These are phyloP conservation scores for Pyrus bretschneideri DNA, from an alignment of 306 rosid species.

Conservation along the genomic window DNA sequence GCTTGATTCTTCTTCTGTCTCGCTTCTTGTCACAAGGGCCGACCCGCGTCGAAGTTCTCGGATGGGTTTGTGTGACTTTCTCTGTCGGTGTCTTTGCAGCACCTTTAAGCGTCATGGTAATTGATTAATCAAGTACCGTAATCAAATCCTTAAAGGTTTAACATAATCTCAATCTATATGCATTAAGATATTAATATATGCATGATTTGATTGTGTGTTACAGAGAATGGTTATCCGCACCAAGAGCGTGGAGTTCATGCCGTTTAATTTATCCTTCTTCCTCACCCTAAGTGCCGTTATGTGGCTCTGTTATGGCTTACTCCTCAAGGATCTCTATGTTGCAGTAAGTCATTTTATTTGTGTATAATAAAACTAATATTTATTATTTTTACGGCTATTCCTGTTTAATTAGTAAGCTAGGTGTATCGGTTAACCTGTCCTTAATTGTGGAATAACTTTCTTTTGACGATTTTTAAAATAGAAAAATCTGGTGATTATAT, in stretches of 20 bases:
- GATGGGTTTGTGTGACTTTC: constrained; percentile 78
- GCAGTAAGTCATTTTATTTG: constrained; percentile 51
- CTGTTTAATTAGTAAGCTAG: background rate
- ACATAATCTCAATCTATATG: background rate
- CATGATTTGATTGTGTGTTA: background rate
- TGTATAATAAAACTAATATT: background rate
- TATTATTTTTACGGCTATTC: background rate
- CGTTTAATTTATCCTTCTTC: constrained; percentile 63
- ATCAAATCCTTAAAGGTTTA: background rate
- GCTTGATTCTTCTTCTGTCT: constrained; percentile 55
- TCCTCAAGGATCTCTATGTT: constrained; percentile 62
- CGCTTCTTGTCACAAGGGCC: constrained; percentile 53
- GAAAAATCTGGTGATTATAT: background rate
- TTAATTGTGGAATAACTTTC: background rate
- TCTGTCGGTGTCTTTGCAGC: constrained; percentile 82
- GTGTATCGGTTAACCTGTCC: constrained; percentile 6
- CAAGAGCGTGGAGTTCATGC: constrained; percentile 98
- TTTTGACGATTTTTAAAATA: background rate
- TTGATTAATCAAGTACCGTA: background rate
- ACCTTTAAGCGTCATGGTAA: constrained; percentile 76
- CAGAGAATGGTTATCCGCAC: constrained; percentile 85
- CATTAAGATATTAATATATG: background rate
- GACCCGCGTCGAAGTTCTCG: constrained; percentile 52
- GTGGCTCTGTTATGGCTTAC: constrained; percentile 74
- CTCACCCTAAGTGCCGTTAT: constrained; percentile 75